Evolutionary conservation across 148 eudicot species (phyloP).

Genomic region (Diospyros lotus): DNA sequence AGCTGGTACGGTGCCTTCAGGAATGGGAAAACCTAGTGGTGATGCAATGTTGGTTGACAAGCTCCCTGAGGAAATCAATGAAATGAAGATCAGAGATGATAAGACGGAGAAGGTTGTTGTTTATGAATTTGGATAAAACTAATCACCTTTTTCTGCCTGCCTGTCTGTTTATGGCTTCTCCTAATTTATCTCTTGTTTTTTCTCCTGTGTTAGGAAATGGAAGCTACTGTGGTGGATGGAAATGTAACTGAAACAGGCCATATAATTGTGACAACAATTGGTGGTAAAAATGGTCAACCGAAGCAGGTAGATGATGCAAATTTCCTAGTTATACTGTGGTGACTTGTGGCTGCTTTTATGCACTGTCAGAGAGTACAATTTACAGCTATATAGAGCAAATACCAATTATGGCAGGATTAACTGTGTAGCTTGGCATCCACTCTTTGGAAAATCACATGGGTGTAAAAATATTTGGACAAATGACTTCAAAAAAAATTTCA

Average conservation of each 20-base stretch:
- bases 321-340: not conserved
- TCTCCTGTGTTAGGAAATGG: constrained; percentile 31
- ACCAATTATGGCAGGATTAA: not conserved
- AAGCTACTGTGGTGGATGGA: constrained; percentile 38
- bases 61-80: constrained; percentile 31
- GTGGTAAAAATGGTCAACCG: constrained; percentile 47
- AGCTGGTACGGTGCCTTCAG: constrained; percentile 16
- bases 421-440: not conserved
- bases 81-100: constrained; percentile 31
- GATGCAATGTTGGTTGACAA: constrained; percentile 30
- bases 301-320: constrained; percentile 33
- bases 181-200: not conserved
- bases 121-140: not conserved
- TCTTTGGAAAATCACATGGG: not conserved
- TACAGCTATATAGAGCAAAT: not conserved
- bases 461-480: not conserved
- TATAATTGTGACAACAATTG: constrained; percentile 49
- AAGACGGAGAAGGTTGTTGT: constrained; percentile 25
- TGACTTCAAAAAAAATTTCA: not conserved
- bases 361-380: not conserved
- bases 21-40: constrained; percentile 7
- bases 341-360: not conserved
- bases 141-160: not conserved
- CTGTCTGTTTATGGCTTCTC: not conserved
- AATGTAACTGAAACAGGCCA: constrained; percentile 46